A percentile compares a stretch with the other conserved stretches of the same genome.
Conservation (phyloP, 257 asterid genomes). For the Solanum phureja region DNA sequence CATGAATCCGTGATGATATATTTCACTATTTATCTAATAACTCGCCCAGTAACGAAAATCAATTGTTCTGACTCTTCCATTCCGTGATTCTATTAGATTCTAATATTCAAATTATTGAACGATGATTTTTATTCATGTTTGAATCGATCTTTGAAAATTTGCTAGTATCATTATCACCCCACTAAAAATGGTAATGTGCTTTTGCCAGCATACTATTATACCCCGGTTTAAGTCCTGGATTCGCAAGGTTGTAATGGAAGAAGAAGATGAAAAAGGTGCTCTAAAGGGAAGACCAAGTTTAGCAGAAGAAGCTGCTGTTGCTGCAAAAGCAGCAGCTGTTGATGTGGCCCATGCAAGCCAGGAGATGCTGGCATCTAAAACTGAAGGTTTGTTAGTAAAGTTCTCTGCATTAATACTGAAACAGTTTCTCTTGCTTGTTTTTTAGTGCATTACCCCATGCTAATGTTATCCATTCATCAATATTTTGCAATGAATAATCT, state of each 20-base stretch:
- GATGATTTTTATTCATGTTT: not conserved
- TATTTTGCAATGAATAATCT: not conserved
- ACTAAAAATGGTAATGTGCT: not conserved
- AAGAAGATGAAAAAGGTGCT: constrained; percentile 35
- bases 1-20: not conserved
- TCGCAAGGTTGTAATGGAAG: constrained; percentile 63
- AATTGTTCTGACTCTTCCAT: not conserved
- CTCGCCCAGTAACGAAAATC: not conserved
- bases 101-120: not conserved
- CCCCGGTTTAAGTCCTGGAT: constrained; percentile 93
- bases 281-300: constrained; percentile 44
- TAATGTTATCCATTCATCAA: not conserved
- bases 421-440: not conserved
- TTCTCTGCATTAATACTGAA: not conserved
- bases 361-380: constrained; percentile 57
- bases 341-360: constrained; percentile 92
- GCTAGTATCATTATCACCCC: not conserved
- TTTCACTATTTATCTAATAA: not conserved
- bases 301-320: constrained; percentile 76
- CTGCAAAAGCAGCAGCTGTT: constrained; percentile 91
- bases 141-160: not conserved
- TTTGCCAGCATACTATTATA: constrained; percentile 48
- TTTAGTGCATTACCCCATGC: not conserved
- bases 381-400: constrained; percentile 44
- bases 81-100: not conserved